phyloP scores from a whole-genome alignment of 2,329 filamentous ascomycete species.

The Beauveria pseudobassiana region DNA sequence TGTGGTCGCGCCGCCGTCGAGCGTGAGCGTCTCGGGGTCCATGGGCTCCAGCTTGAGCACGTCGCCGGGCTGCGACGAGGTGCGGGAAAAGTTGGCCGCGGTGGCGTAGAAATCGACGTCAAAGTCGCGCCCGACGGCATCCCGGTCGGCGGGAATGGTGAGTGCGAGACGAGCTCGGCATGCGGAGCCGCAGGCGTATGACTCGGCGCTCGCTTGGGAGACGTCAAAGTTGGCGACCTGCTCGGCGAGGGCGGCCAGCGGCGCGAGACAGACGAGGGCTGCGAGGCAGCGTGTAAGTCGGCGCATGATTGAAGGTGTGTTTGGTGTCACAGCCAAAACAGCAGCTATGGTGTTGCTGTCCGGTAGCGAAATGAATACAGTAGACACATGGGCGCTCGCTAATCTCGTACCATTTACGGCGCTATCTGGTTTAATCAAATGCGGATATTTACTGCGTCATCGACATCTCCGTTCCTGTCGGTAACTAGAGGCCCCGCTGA shows the following conservation, averaged over 20 bases:
- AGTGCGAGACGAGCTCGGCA: conserved; percentile 10
- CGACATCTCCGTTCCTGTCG: background rate
- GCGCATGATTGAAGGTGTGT: background rate
- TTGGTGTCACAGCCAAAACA: background rate
- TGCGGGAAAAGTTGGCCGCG: conserved; percentile 11
- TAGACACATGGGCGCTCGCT: background rate
- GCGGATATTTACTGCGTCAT: background rate
- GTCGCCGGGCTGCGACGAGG: conserved; percentile 9
- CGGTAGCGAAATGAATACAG: background rate
- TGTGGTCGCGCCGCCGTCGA: conserved; percentile 11
- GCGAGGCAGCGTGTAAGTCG: background rate
- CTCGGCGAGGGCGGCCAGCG: background rate
- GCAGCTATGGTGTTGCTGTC: background rate
- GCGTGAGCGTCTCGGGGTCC: conserved; percentile 4
- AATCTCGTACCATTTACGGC: background rate
- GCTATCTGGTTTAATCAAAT: background rate
- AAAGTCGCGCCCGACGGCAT: conserved; percentile 9
- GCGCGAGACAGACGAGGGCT: background rate
- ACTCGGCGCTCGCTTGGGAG: background rate
- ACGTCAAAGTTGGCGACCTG: conserved; percentile 9
- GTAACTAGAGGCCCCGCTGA: background rate
- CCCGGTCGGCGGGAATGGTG: conserved; percentile 12
- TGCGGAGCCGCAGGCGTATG: conserved; percentile 8
- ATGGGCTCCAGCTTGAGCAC: conserved; percentile 15
- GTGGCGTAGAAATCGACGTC: conserved; percentile 13